Conservation (phyloP, 176 grass and related monocot genomes). For the Bolboschoenus planiculmis region DNA sequence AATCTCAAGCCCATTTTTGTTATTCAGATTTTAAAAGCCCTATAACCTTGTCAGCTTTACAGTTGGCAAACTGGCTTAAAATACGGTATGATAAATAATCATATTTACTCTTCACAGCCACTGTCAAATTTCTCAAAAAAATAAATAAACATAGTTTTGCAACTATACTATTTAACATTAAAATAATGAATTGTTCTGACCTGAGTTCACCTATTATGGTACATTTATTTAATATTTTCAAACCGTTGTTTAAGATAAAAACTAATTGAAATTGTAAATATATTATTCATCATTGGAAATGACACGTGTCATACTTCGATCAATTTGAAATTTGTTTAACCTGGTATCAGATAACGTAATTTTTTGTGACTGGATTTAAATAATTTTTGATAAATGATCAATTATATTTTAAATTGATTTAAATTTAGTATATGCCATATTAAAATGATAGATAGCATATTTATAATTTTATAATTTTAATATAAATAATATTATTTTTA, state of each 20-base stretch:
- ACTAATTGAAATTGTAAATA: neutral
- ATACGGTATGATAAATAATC: neutral
- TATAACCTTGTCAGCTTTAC: neutral
- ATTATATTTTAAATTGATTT: neutral
- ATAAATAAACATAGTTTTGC: neutral
- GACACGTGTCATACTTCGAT: neutral
- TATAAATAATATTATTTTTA: no score
- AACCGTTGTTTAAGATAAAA: neutral
- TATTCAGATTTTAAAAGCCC: neutral
- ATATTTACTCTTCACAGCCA: no score
- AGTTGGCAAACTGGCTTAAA: neutral
- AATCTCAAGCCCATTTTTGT: neutral
- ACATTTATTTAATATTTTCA: neutral
- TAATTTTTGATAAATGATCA: neutral
- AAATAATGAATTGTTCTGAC: no score
- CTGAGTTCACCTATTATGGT: no score
- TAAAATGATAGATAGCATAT: neutral
- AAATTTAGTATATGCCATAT: neutral
- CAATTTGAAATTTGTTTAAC: neutral
- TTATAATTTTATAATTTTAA: no score
- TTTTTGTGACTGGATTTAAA: neutral
- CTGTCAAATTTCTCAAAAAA: no score
- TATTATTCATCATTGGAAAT: neutral
- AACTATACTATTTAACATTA: neutral
- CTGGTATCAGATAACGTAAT: neutral